Evolutionary conservation across 495 filamentous ascomycete genomes (phyloP).

Genomic region (Penicillium flavigenum): DNA sequence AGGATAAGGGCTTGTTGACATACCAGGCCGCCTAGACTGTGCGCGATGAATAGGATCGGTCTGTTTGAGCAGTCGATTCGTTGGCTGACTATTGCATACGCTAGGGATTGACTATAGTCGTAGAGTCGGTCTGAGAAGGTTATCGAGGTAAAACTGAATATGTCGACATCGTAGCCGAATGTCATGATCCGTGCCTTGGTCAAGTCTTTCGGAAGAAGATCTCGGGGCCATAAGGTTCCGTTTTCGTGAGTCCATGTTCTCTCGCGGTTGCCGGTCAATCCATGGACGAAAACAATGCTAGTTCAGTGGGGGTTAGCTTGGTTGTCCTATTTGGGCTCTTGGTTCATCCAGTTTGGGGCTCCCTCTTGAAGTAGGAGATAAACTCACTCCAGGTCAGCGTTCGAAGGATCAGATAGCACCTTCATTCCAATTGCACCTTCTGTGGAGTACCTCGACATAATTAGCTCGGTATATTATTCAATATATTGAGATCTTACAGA

Average conservation of each 20-base stretch:
- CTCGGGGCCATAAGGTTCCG: constrained; percentile 8
- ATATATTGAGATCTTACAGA: constrained; percentile 1
- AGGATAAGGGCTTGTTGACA: constrained; percentile 9
- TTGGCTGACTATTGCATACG: constrained; percentile 10
- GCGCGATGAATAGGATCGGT: constrained; percentile 10
- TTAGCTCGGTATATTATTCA: background rate
- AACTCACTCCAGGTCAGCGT: constrained; percentile 7
- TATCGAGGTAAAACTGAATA: background rate
- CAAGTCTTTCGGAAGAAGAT: constrained; percentile 4
- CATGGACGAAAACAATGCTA: constrained; percentile 8
- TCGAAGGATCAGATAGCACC: background rate
- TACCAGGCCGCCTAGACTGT: constrained; percentile 4
- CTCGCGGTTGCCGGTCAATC: constrained; percentile 4
- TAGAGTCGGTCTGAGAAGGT: background rate
- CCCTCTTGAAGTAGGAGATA: background rate
- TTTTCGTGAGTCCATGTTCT: constrained; percentile 9
- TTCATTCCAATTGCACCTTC: constrained; percentile 5
- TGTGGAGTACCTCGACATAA: background rate
- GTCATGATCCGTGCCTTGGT: constrained; percentile 9
- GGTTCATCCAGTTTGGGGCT: background rate
- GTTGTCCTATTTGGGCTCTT: background rate
- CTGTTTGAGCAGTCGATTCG: background rate
- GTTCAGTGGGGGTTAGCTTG: background rate
- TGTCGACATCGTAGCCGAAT: constrained; percentile 7
- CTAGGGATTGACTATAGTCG: constrained; percentile 5